A percentile compares a stretch with the other conserved stretches of the same genome.
Conservation (phyloP, 106 monocot genomes). For the Allium sativum region DNA sequence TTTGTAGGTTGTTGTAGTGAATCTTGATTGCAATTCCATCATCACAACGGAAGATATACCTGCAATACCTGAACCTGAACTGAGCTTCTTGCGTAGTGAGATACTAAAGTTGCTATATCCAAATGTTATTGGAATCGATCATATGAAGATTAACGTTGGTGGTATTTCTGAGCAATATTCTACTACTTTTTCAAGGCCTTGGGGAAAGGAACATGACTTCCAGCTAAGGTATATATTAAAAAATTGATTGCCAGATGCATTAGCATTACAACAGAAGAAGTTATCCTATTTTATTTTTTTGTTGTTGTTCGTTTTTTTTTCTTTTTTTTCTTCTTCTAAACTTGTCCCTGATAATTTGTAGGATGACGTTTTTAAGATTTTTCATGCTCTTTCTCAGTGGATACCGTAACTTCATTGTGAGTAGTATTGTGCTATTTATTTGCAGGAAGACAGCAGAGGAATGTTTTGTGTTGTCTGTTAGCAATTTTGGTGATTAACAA, state of each 20-base stretch:
- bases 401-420: slow-evolving; percentile 98
- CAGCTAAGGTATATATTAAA: slow-evolving; percentile 58
- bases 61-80: slow-evolving; percentile 74
- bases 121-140: slow-evolving; percentile 86
- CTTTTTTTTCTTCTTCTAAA: slow-evolving; percentile 7
- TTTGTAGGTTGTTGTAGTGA: slow-evolving; percentile 89
- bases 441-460: too few relatives aligned
- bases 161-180: slow-evolving; percentile 39
- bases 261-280: too few relatives aligned
- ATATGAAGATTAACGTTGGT: slow-evolving; percentile 61
- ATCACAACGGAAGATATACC: slow-evolving; percentile 89
- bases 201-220: slow-evolving; percentile 80
- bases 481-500: not conserved
- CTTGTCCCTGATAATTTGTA: slow-evolving; percentile 26
- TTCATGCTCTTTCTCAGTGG: slow-evolving; percentile 85
- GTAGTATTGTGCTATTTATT: slow-evolving; percentile 9
- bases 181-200: slow-evolving; percentile 37
- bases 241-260: not conserved
- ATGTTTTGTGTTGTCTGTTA: slow-evolving; percentile 3
- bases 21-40: slow-evolving; percentile 85
- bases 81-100: slow-evolving; percentile 57
- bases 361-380: slow-evolving; percentile 88
- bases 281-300: not conserved
- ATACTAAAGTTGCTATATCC: slow-evolving; percentile 72
- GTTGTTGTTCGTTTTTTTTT: not conserved